Evolutionary conservation across 164 flowering plant genomes (phyloP), one percentile per base, ranked within the genome.

Genomic region (Vitis rotundifolia): DNA sequence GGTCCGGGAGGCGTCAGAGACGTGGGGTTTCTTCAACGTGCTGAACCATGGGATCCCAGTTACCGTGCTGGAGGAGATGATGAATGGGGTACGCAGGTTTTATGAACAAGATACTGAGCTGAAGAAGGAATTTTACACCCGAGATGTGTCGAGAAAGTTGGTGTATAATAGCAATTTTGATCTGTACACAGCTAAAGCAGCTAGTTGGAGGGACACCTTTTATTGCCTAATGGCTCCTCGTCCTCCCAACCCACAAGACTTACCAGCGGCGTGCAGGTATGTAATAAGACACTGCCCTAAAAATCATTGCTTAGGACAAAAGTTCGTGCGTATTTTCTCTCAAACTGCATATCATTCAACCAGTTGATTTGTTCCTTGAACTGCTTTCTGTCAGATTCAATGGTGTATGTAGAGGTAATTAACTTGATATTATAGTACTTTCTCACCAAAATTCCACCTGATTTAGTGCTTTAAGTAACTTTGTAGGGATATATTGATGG

Each of bases 1-100:
- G 37, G 50, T 88, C 9, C 56, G 77, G 9, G 18, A 47, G 2
- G 89, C 88, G 2, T 66, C 77, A 2, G 82, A 71, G 76, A 75
- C 49, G 2, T 78, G 82, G 85, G 92, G 90, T 0, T 82, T 88
- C 70, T 83, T 86, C 68, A 86, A 86, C 62, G 76, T 86, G 64
- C 69, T 85, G 19, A 86, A 86, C 67, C 92, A 88, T 76, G 87
- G 86, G n/a, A 64, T 88, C 7, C 83, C 84, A 0, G 51, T 1
- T 5, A 47, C 26, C 3, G 75, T 82, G 2, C 2, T 88, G 66
- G 84, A 84, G 1, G 86, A 78, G 73, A 78, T 84, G 80, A 69
- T 77, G 37, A 64, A 72, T n/a, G 92, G 85, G 3, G 62, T 73
- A 0, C 48, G 70, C 0, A 63, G 79, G 62, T 88, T 88, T 61